Conservation (phyloP, 441 rosid genomes). For the Macaranga tanarius region DNA sequence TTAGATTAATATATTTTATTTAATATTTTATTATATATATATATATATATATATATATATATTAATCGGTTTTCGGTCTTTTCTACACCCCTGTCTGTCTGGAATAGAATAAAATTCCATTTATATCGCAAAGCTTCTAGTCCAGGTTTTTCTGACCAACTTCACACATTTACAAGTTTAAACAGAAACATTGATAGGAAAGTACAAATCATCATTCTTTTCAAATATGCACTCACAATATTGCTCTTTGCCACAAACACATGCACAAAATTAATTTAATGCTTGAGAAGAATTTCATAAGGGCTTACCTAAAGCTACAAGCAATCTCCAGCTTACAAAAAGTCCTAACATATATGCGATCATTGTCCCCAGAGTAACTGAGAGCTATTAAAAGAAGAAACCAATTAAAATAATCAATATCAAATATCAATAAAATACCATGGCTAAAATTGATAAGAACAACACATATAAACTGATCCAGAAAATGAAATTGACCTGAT, state of each 20-base stretch:
- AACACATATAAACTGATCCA: not conserved
- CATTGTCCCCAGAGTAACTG: constrained; percentile 81
- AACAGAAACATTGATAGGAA: not conserved
- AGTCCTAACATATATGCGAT: constrained; percentile 74
- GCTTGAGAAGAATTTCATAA: constrained; percentile 4
- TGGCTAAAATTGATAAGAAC: not conserved
- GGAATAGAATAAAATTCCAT: constrained; percentile 76
- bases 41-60: too few relatives aligned
- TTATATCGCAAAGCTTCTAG: constrained; percentile 68
- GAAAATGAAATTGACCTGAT: constrained; percentile 53
- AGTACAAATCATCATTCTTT: not conserved
- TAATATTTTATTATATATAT: too few relatives aligned
- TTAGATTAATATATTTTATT: too few relatives aligned
- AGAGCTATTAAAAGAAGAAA: constrained; percentile 49
- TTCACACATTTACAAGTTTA: not conserved
- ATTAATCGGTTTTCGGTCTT: too few relatives aligned
- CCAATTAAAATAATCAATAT: constrained; percentile 8
- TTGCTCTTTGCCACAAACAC: not conserved
- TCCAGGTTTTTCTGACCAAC: not conserved
- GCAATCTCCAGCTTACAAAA: constrained; percentile 72
- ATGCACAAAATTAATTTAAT: not conserved
- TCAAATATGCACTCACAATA: not conserved
- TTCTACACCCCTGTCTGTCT: too few relatives aligned
- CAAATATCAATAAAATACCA: constrained; percentile 15
- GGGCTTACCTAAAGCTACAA: constrained; percentile 67